A percentile compares a stretch with the other conserved stretches of the same genome.
Conservation (phyloP, 2,329 filamentous ascomycete genomes). For the Passalora sequoiae region DNA sequence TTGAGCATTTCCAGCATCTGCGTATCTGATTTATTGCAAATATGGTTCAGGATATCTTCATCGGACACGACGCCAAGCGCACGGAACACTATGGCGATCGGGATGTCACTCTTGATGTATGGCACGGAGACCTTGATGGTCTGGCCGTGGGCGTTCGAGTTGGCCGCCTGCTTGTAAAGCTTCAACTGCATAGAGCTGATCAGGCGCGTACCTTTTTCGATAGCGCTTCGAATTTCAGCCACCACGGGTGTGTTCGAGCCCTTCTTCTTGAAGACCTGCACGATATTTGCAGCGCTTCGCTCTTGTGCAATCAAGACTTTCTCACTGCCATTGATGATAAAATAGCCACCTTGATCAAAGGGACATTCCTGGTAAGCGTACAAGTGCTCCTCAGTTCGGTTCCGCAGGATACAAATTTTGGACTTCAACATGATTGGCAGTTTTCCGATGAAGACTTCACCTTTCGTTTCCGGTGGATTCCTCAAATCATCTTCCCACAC, state of each 20-base stretch:
- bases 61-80: slow-evolving; percentile 94
- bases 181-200: slow-evolving; percentile 92
- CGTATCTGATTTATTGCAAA: slow-evolving; percentile 89
- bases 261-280: slow-evolving; percentile 98
- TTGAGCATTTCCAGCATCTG: slow-evolving; percentile 98
- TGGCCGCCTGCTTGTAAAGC: slow-evolving; percentile 51
- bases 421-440: slow-evolving; percentile 98
- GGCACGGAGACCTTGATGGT: slow-evolving; percentile 88
- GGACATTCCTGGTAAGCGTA: slow-evolving; percentile 94
- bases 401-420: slow-evolving; percentile 84
- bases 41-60: slow-evolving; percentile 95
- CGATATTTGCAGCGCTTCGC: slow-evolving; percentile 94
- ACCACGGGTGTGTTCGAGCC: slow-evolving; percentile 90
- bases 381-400: slow-evolving; percentile 75
- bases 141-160: slow-evolving; percentile 74
- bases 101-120: slow-evolving; percentile 89
- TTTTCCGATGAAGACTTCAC: slow-evolving; percentile 80
- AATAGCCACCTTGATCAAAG: slow-evolving; percentile 97
- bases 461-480: slow-evolving; percentile 35
- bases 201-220: slow-evolving; percentile 91
- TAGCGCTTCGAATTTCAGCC: slow-evolving; percentile 90
- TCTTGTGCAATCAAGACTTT: slow-evolving; percentile 98
- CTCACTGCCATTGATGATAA: slow-evolving; percentile 98
- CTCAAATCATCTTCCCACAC: slow-evolving; percentile 40
- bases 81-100: slow-evolving; percentile 91